phyloP scores from a whole-genome alignment of 768 basidiomycete genomes.

The Mycena alexandri region DNA sequence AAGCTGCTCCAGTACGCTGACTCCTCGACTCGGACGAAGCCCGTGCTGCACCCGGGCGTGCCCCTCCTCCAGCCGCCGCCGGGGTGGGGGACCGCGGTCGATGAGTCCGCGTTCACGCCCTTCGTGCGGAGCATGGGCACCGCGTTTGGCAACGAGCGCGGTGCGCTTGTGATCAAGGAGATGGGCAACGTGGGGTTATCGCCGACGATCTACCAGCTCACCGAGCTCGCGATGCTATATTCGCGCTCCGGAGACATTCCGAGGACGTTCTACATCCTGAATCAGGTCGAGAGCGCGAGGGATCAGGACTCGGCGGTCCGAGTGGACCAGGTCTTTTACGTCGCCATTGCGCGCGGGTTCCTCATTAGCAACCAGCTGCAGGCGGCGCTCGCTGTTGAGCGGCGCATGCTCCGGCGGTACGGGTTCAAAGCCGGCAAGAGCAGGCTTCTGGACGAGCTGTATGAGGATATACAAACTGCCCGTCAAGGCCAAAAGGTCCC shows the following conservation, averaged over 20 bases:
- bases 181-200: constrained; percentile 62
- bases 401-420: constrained; percentile 23
- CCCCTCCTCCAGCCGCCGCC: constrained; percentile 44
- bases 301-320: not conserved
- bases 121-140: constrained; percentile 61
- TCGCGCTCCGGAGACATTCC: constrained; percentile 53
- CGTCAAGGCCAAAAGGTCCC: not conserved
- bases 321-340: constrained; percentile 35
- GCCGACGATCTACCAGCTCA: constrained; percentile 63
- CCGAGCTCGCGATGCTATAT: constrained; percentile 62
- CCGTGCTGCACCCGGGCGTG: constrained; percentile 26
- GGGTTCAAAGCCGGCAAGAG: constrained; percentile 13
- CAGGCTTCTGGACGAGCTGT: constrained; percentile 19
- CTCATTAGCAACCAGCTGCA: constrained; percentile 12
- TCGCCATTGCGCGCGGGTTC: constrained; percentile 32
- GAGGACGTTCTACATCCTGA: constrained; percentile 57
- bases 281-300: constrained; percentile 50
- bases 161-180: constrained; percentile 60
- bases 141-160: constrained; percentile 46
- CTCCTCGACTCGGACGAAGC: constrained; percentile 3
- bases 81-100: constrained; percentile 46
- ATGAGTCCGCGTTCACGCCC: constrained; percentile 59
- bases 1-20: constrained; percentile 52
- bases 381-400: constrained; percentile 24
- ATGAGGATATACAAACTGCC: constrained; percentile 16